Evolutionary conservation across 345 rosid genomes (phyloP), one percentile per base, ranked within the genome.

Genomic region (Microcos paniculata): DNA sequence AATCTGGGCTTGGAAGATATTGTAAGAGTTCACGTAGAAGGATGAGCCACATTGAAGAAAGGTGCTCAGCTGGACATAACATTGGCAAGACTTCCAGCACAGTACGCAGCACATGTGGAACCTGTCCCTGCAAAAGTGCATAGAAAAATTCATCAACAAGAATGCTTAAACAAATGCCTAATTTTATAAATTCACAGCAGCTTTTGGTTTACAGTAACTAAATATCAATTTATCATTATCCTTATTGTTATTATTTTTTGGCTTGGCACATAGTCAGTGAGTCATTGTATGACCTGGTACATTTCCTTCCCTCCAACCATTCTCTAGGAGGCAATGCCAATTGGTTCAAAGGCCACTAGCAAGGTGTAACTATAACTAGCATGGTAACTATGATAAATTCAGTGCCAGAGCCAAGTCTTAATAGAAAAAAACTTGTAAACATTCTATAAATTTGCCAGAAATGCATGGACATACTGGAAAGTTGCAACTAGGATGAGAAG

Each of bases 21-120:
- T 82, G 85, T 80, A 90, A 82, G 80, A 89, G 84, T 70, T 87
- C 89, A 81, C 92, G 82, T 14, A 88, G 88, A 61, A 96, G 85
- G 77, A 89, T 72, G 49, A 87, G 88, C 99, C 99, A 93, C 93
- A 90, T 86, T 67, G 98, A 88, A 62, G 97, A 86, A 85, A 96
- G 90, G 61, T 87, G 87, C 74, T 92, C 93, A 15, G 90, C 79
- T 59, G 99, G 99, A 48, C 78, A 82, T 81, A 96, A 75, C 66
- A 88, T 82, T 38, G 98, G 98, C 77, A 92, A 80, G 77, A 91
- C 82, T 76, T 93, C 99, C 76, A 96, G 85, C 78, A 88, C 87
- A 66, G 91, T 82, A 42, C 97, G 94, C 65, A 93, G 90, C 69
- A 91, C 86, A 77, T 96, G 97, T 26, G 92, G 88, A 56, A 92